phyloP scores from a whole-genome alignment of 2,329 filamentous ascomycete genomes.

The Nemania serpens region DNA sequence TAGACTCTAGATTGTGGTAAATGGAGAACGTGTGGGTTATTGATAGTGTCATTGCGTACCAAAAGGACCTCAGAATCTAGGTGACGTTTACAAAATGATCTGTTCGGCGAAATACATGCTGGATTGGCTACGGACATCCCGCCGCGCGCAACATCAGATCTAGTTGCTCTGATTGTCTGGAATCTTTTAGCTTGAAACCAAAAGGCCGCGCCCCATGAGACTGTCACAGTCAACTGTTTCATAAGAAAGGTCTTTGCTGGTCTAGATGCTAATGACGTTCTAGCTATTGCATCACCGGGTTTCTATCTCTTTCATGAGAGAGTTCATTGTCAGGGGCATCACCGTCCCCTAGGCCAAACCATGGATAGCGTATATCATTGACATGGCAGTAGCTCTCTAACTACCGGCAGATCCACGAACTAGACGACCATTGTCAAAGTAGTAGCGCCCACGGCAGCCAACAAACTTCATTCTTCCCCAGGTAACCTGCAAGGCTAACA shows the following conservation, averaged over 20 bases:
- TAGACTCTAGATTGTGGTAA: not conserved
- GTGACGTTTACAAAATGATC: too few species aligned
- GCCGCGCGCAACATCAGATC: not conserved
- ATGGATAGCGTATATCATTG: not conserved
- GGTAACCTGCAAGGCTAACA: slow-evolving; percentile 3
- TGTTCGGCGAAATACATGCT: too few species aligned
- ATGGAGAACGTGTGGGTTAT: not conserved
- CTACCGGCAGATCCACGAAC: not conserved
- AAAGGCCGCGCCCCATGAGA: not conserved
- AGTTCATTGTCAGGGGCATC: not conserved
- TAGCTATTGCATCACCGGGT: not conserved
- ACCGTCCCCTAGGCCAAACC: not conserved
- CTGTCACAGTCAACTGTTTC: not conserved
- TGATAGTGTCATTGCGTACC: not conserved
- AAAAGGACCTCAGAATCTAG: not conserved
- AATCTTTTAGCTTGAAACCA: not conserved
- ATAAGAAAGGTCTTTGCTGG: not conserved
- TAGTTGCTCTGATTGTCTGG: too few species aligned
- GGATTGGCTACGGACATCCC: too few species aligned
- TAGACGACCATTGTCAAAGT: not conserved
- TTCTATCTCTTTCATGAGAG: not conserved
- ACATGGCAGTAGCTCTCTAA: not conserved
- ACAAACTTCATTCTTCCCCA: slow-evolving; percentile 1
- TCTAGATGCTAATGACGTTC: not conserved
- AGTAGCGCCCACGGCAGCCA: not conserved